These are phyloP conservation scores for Penicillium malachiteum DNA, from an alignment of 495 filamentous ascomycete species.

Conservation along the genomic window DNA sequence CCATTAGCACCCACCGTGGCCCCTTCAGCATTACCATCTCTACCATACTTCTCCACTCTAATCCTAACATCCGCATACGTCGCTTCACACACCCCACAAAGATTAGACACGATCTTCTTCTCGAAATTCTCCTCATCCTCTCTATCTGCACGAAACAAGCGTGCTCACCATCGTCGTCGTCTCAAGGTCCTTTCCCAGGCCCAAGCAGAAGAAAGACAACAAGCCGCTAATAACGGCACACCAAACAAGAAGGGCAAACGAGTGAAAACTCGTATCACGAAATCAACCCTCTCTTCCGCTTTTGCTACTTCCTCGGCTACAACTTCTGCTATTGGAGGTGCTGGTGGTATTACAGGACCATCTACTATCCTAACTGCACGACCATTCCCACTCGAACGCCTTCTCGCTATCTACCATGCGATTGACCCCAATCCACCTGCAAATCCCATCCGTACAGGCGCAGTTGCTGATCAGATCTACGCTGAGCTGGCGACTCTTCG, in stretches of 20 bases:
- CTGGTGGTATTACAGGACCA: constrained; percentile 54
- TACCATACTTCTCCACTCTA: constrained; percentile 80
- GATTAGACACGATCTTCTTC: constrained; percentile 79
- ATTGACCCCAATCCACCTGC: constrained; percentile 65
- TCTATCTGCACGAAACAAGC: constrained; percentile 47
- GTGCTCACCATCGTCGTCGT: constrained; percentile 56
- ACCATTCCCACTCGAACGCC: constrained; percentile 81
- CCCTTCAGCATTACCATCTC: constrained; percentile 39
- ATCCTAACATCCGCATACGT: constrained; percentile 88
- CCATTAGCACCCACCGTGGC: constrained; percentile 28
- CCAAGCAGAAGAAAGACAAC: constrained; percentile 36
- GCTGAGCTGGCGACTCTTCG: constrained; percentile 78
- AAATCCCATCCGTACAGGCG: constrained; percentile 46
- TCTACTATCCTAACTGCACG: constrained; percentile 72
- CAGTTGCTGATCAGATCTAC: constrained; percentile 60
- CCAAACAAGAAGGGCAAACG: constrained; percentile 38
- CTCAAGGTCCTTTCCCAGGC: constrained; percentile 46
- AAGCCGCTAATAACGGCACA: constrained; percentile 28
- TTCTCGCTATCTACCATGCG: constrained; percentile 83
- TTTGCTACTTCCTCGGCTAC: constrained; percentile 43
- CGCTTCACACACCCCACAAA: constrained; percentile 80
- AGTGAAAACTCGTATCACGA: constrained; percentile 43
- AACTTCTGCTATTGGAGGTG: constrained; percentile 36
- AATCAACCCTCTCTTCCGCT: constrained; percentile 47
- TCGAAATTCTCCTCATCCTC: constrained; percentile 69